phyloP scores from a whole-genome alignment of 768 basidiomycete species.

The Gautieria morchelliformis region DNA sequence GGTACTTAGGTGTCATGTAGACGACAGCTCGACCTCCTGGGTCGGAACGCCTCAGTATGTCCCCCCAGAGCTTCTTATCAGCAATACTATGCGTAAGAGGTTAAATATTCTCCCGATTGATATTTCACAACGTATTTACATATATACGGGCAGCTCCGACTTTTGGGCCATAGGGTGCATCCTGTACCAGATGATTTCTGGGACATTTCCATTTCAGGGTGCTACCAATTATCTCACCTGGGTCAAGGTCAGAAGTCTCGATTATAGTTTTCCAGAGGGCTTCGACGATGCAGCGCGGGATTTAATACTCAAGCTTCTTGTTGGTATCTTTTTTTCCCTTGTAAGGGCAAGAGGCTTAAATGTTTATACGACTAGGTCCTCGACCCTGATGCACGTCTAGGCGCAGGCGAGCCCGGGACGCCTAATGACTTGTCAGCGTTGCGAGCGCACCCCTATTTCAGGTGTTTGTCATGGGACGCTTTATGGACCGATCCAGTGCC shows the following conservation, averaged over 20 bases:
- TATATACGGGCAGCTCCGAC: conserved; percentile 54
- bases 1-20: conserved; percentile 19
- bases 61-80: conserved; percentile 74
- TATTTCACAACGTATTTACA: neutral
- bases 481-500: conserved; percentile 62
- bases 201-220: conserved; percentile 85
- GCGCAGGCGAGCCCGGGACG: conserved; percentile 36
- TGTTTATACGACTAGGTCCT: conserved; percentile 28
- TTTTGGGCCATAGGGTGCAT: conserved; percentile 95
- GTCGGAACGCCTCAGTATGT: conserved; percentile 90
- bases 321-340: conserved; percentile 24
- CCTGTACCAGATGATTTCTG: conserved; percentile 86
- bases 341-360: neutral
- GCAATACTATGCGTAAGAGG: conserved; percentile 69
- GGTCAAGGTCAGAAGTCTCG: conserved; percentile 84
- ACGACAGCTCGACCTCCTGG: conserved; percentile 56
- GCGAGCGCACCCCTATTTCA: conserved; percentile 54
- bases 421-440: conserved; percentile 36
- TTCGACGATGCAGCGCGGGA: conserved; percentile 79
- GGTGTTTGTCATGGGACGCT: conserved; percentile 45
- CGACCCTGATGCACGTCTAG: conserved; percentile 52
- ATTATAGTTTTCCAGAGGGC: conserved; percentile 79
- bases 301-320: conserved; percentile 69
- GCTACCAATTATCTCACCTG: conserved; percentile 90
- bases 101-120: conserved; percentile 19